These are phyloP conservation scores for Conticribra guillardii DNA, from an alignment of 108 stramenopile species.

Conservation along the genomic window DNA sequence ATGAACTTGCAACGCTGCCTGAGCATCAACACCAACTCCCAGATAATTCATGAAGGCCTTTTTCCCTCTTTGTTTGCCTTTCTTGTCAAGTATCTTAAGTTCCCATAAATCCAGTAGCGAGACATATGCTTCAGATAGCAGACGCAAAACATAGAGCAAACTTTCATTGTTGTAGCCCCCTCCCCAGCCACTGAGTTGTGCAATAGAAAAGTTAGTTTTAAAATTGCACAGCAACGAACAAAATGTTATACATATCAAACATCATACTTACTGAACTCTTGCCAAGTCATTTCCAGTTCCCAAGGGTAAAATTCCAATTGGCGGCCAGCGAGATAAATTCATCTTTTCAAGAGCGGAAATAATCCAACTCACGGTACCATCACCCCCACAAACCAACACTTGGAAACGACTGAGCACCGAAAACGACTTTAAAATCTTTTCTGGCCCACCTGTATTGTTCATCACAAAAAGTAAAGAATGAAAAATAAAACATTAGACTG, in stretches of 20 bases:
- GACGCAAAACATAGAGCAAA: slow-evolving; percentile 71
- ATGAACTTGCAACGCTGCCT: slow-evolving; percentile 87
- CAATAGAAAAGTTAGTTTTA: slow-evolving; percentile 26
- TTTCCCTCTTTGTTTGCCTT: slow-evolving; percentile 56
- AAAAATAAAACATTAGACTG: too few species aligned
- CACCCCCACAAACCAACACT: slow-evolving; percentile 90
- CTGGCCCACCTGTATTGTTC: too few species aligned
- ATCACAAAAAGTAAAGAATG: too few species aligned
- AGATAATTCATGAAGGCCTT: slow-evolving; percentile 90
- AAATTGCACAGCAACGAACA: too few species aligned
- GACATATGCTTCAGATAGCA: slow-evolving; percentile 77
- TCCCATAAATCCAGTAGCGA: slow-evolving; percentile 86
- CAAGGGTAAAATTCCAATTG: slow-evolving; percentile 89
- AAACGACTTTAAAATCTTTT: slow-evolving; percentile 78
- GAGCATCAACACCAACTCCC: slow-evolving; percentile 91
- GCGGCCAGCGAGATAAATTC: slow-evolving; percentile 80
- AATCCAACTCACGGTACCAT: slow-evolving; percentile 95
- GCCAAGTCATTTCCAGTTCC: slow-evolving; percentile 92
- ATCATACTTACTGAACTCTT: too few species aligned
- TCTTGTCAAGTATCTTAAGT: slow-evolving; percentile 60
- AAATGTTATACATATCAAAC: too few species aligned
- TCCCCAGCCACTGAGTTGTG: slow-evolving; percentile 77
- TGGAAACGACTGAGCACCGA: slow-evolving; percentile 66
- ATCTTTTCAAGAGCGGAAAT: slow-evolving; percentile 81
- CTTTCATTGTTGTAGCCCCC: slow-evolving; percentile 89